Conservation (phyloP, 1,284 basidiomycete genomes). For the Ustilago tritici region DNA sequence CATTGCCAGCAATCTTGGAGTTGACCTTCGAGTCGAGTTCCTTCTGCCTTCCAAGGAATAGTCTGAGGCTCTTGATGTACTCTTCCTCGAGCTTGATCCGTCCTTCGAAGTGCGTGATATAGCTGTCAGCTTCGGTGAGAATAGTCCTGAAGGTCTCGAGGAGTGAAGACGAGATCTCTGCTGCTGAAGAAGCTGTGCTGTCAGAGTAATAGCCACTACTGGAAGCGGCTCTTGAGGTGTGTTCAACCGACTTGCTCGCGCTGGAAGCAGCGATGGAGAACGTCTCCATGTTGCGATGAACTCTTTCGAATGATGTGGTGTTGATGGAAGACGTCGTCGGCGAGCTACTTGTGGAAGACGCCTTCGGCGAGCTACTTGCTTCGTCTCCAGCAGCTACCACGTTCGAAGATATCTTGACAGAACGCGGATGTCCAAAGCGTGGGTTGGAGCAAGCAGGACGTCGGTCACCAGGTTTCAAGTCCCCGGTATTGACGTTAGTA, state of each 20-base stretch:
- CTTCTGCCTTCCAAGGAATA: conserved; percentile 55
- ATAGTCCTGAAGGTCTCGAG: conserved; percentile 57
- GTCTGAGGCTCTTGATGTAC: conserved; percentile 51
- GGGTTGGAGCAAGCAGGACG: too few relatives aligned
- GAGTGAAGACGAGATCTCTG: conserved; percentile 50
- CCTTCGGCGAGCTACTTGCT: too few relatives aligned
- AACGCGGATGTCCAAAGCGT: too few relatives aligned
- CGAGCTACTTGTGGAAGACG: too few relatives aligned
- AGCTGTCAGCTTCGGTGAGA: conserved; percentile 62
- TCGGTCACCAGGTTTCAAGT: too few relatives aligned
- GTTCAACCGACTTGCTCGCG: conserved; percentile 36
- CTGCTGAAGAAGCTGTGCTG: conserved; percentile 32
- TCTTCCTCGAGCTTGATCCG: conserved; percentile 66
- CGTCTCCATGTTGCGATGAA: conserved; percentile 23
- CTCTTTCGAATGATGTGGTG: background rate
- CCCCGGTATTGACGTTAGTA: too few relatives aligned
- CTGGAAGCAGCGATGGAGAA: conserved; percentile 16
- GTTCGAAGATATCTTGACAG: too few relatives aligned
- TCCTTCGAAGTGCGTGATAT: conserved; percentile 58
- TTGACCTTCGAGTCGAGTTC: conserved; percentile 63
- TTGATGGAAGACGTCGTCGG: too few relatives aligned
- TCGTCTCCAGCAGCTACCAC: too few relatives aligned
- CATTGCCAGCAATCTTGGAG: conserved; percentile 46
- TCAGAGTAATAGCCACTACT: conserved; percentile 44
- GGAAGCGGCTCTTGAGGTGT: conserved; percentile 35